Evolutionary conservation across 352 stramenopile species (phyloP).

Genomic region (Phytophthora boehmeriae): DNA sequence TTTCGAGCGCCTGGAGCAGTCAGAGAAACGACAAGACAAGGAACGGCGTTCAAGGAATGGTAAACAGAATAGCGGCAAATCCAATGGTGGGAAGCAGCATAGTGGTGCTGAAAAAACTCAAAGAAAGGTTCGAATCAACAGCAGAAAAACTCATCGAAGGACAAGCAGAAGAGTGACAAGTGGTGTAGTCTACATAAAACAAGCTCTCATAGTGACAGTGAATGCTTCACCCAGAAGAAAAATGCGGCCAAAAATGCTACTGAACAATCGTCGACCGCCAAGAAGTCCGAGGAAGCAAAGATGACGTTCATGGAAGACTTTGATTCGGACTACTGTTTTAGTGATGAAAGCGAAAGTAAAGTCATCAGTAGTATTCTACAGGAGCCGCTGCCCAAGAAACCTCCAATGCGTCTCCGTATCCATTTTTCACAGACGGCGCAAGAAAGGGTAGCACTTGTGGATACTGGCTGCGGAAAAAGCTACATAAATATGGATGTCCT

Average conservation of each 20-base stretch:
- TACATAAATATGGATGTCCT: slow-evolving; percentile 4
- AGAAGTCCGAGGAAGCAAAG: slow-evolving; percentile 2
- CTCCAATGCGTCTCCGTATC: background rate
- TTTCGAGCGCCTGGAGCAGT: slow-evolving; percentile 13
- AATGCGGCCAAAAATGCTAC: background rate
- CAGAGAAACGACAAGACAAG: slow-evolving; percentile 1
- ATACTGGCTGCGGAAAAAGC: slow-evolving; percentile 5
- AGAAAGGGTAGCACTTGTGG: background rate
- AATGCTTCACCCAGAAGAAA: slow-evolving; percentile 17
- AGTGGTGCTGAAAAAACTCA: background rate
- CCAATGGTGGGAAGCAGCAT: background rate
- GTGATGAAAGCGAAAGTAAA: slow-evolving; percentile 4
- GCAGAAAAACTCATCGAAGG: background rate
- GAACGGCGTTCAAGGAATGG: too few relatives aligned
- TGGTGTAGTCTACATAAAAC: slow-evolving; percentile 21
- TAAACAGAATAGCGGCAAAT: background rate
- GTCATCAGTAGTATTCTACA: slow-evolving; percentile 1
- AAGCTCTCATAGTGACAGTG: slow-evolving; percentile 4
- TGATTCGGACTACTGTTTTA: slow-evolving; percentile 3
- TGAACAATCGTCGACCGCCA: background rate
- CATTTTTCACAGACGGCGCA: background rate
- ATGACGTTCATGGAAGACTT: background rate
- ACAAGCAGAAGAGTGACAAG: background rate
- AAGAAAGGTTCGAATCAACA: background rate
- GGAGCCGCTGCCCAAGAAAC: background rate